A percentile compares a stretch with the other conserved stretches of the same genome.
These are phyloP conservation scores for Vigna reflexopilosa DNA, from an alignment of 306 rosid species.

Conservation along the genomic window DNA sequence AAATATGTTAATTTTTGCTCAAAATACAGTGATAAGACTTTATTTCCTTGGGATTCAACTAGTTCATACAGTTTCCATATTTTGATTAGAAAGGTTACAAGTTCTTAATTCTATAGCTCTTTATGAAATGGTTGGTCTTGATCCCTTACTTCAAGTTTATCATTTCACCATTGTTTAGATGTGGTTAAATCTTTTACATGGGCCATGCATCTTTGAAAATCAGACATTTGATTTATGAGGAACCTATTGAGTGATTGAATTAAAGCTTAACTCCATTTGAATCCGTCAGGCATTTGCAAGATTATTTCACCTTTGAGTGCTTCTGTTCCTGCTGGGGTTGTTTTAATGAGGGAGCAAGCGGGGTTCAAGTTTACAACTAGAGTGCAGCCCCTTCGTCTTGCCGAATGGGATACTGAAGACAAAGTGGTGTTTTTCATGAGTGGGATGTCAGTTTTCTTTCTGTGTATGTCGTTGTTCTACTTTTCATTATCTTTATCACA, in stretches of 20 bases:
- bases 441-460: slow-evolving; percentile 62
- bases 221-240: not conserved
- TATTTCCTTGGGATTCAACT: not conserved
- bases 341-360: slow-evolving; percentile 72
- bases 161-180: not conserved
- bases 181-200: not conserved
- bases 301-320: slow-evolving; percentile 77
- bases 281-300: slow-evolving; percentile 73
- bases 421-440: slow-evolving; percentile 81
- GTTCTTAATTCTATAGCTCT: not conserved
- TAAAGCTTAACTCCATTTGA: slow-evolving; percentile 7
- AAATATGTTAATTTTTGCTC: not conserved
- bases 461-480: not conserved
- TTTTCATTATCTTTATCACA: not conserved
- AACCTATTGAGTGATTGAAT: not conserved
- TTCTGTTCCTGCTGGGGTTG: slow-evolving; percentile 84
- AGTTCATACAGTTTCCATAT: not conserved
- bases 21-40: not conserved
- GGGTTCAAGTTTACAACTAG: slow-evolving; percentile 87
- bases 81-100: not conserved
- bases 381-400: slow-evolving; percentile 88
- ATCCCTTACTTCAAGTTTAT: slow-evolving; percentile 5
- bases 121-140: not conserved
- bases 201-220: not conserved
- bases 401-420: slow-evolving; percentile 86